Conservation (phyloP, 129 eudicot genomes). For the Lactuca sativa region DNA sequence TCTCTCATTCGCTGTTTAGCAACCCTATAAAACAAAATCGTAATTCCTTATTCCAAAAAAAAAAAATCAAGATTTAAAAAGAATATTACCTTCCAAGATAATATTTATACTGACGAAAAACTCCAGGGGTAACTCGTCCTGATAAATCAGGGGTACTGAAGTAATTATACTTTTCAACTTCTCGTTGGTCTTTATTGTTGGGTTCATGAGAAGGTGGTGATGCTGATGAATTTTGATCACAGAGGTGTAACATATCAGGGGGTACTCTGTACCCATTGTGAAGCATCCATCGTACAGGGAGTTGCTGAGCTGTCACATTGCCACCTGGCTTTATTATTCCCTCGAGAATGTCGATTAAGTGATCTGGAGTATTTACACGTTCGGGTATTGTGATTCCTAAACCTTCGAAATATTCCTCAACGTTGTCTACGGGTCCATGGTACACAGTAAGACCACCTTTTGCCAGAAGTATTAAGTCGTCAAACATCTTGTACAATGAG, state of each 20-base stretch:
- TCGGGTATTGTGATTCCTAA: slow-evolving; percentile 83
- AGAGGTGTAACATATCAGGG: slow-evolving; percentile 74
- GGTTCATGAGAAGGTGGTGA: slow-evolving; percentile 15
- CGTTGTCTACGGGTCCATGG: slow-evolving; percentile 86
- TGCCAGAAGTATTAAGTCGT: slow-evolving; percentile 92
- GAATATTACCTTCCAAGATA: slow-evolving; percentile 73
- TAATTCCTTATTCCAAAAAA: not conserved
- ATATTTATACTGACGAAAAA: slow-evolving; percentile 73
- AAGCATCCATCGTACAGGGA: slow-evolving; percentile 96
- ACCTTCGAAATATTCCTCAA: slow-evolving; percentile 81
- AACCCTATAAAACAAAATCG: slow-evolving; percentile 43
- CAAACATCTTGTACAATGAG: slow-evolving; percentile 88
- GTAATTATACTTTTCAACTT: slow-evolving; percentile 34
- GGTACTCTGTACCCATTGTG: slow-evolving; percentile 90
- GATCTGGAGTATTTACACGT: slow-evolving; percentile 92
- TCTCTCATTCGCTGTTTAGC: slow-evolving; percentile 77
- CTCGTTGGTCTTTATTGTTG: slow-evolving; percentile 30
- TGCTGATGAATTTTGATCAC: slow-evolving; percentile 69
- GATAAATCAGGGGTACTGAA: slow-evolving; percentile 57
- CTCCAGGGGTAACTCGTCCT: slow-evolving; percentile 72
- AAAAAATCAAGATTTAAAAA: not conserved
- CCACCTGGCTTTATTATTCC: slow-evolving; percentile 65
- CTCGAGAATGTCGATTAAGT: slow-evolving; percentile 83
- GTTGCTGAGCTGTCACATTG: slow-evolving; percentile 68
- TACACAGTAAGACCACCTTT: slow-evolving; percentile 93